phyloP scores from a whole-genome alignment of 2,329 filamentous ascomycete genomes.

The Arthroderma uncinatum region DNA sequence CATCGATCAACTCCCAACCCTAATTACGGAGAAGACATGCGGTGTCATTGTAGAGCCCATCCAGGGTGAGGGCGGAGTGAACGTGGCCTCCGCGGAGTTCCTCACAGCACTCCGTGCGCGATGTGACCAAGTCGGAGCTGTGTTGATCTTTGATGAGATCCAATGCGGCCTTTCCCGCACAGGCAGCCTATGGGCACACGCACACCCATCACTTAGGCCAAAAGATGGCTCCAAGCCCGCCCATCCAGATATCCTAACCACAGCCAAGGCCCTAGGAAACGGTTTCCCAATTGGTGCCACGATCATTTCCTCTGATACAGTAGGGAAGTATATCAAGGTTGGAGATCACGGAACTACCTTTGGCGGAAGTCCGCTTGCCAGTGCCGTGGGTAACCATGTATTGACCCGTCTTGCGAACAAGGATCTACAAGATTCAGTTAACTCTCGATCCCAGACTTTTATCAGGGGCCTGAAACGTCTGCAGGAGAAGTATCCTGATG shows the following conservation, averaged over 20 bases:
- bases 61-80: slow-evolving; percentile 90
- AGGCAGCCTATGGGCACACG: slow-evolving; percentile 82
- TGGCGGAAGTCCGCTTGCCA: slow-evolving; percentile 80
- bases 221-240: slow-evolving; percentile 46
- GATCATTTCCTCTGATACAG: slow-evolving; percentile 49
- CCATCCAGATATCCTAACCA: slow-evolving; percentile 88
- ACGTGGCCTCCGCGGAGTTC: slow-evolving; percentile 72
- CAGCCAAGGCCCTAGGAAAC: slow-evolving; percentile 91
- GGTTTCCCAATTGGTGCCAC: slow-evolving; percentile 90
- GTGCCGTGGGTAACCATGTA: slow-evolving; percentile 74
- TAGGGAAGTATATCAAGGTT: slow-evolving; percentile 57
- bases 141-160: slow-evolving; percentile 93
- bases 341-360: slow-evolving; percentile 93
- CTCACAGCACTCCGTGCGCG: slow-evolving; percentile 69
- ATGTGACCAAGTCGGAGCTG: slow-evolving; percentile 75
- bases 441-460: slow-evolving; percentile 54
- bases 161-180: slow-evolving; percentile 87
- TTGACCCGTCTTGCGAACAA: slow-evolving; percentile 63
- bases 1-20: slow-evolving; percentile 53
- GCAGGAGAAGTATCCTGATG: slow-evolving; percentile 52
- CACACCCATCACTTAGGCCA: slow-evolving; percentile 47
- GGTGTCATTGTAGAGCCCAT: slow-evolving; percentile 95
- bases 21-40: slow-evolving; percentile 78
- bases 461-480: slow-evolving; percentile 47
- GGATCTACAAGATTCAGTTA: slow-evolving; percentile 57